Conservation (phyloP, 108 stramenopile genomes). For the Aureococcus anophagefferens region DNA sequence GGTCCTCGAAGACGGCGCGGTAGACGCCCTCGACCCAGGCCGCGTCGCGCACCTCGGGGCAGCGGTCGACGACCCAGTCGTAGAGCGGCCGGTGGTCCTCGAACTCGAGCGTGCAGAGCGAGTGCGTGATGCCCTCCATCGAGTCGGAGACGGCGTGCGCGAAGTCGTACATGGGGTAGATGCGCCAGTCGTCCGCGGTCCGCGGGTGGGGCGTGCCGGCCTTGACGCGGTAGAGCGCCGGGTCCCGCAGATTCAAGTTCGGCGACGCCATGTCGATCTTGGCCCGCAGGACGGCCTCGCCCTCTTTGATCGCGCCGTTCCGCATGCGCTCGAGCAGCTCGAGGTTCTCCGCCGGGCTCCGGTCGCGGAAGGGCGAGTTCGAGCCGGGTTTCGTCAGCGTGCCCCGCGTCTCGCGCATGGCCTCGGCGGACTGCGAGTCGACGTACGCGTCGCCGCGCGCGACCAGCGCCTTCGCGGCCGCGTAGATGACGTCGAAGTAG, state of each 20-base stretch:
- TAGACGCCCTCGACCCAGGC: not conserved
- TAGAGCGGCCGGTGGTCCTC: constrained; percentile 85
- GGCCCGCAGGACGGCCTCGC: constrained; percentile 48
- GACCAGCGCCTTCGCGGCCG: constrained; percentile 65
- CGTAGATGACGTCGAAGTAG: constrained; percentile 71
- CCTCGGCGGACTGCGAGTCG: constrained; percentile 64
- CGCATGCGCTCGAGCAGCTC: constrained; percentile 60
- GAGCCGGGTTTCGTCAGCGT: constrained; percentile 68
- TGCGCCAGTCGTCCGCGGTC: constrained; percentile 77
- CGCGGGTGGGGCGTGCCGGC: constrained; percentile 71
- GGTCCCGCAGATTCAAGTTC: constrained; percentile 83
- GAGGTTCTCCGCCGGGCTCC: constrained; percentile 60
- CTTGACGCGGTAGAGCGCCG: constrained; percentile 78
- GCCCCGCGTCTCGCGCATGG: constrained; percentile 79
- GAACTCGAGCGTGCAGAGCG: constrained; percentile 81
- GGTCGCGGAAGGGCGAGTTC: constrained; percentile 62
- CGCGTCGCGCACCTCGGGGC: not conserved
- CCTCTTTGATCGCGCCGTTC: not conserved
- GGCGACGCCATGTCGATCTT: constrained; percentile 85
- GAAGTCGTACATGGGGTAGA: constrained; percentile 91
- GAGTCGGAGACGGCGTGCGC: constrained; percentile 81
- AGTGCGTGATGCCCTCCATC: constrained; percentile 74
- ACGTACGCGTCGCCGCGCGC: constrained; percentile 69
- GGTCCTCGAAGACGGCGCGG: too few relatives aligned
- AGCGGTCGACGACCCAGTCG: constrained; percentile 67